Evolutionary conservation across 306 rosid genomes (phyloP).

Genomic region (Vigna angularis): DNA sequence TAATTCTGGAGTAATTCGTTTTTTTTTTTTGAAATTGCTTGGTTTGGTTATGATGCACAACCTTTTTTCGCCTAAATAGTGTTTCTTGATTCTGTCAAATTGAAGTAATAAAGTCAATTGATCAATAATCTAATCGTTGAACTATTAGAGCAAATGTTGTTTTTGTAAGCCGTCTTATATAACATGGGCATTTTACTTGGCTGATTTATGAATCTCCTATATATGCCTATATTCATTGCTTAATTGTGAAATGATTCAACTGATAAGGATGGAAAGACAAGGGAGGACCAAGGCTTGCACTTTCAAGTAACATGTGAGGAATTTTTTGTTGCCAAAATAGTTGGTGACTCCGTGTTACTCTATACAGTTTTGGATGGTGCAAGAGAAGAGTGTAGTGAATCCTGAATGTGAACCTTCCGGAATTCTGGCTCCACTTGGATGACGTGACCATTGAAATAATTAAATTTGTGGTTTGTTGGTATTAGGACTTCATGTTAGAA

Average conservation of each 20-base stretch:
- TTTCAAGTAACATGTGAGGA: neutral
- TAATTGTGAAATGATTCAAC: neutral
- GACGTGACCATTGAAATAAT: neutral
- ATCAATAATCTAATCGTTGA: neutral
- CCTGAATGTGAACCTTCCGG: neutral
- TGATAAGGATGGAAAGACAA: neutral
- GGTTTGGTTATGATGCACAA: neutral
- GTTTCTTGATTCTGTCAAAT: neutral
- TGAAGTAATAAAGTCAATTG: neutral
- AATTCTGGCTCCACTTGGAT: neutral
- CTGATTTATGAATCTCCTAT: constrained; percentile 1
- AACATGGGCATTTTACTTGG: neutral
- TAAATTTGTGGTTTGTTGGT: too few relatives aligned
- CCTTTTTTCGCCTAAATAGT: neutral
- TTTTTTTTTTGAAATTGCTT: too few relatives aligned
- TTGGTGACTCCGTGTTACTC: neutral
- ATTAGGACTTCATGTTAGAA: too few relatives aligned
- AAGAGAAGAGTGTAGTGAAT: neutral
- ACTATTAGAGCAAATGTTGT: neutral
- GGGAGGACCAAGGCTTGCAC: neutral
- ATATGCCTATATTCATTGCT: neutral
- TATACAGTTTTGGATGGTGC: neutral
- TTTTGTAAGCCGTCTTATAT: neutral
- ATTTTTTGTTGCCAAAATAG: neutral
- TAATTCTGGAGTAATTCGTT: constrained; percentile 5